Base-by-base conservation (phyloP, 805 yeast species). In the Ogataea degrootiae region DNA sequence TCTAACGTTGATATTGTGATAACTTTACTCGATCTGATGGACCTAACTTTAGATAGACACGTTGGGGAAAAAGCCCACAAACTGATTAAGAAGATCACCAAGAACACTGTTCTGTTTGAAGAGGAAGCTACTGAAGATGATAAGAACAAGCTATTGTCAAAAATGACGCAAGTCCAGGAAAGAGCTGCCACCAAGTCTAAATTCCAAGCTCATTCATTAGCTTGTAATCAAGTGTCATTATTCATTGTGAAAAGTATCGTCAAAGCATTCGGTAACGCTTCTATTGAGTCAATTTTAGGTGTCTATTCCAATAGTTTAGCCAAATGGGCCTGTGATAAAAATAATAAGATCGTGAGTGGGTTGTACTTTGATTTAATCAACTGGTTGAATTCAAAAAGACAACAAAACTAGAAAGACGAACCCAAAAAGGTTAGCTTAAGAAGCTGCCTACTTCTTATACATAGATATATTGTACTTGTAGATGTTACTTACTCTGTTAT, bases 361-460 rank as follows among this genome's bases (percentile, higher is more conserved):
- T 61, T 87, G 58, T 89, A 86, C 61, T 75, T 81, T 54, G 97
- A 90, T 57, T 79, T 88, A 51, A 76, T 86, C 59, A 89, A 89
- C 67, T 91, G 94, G 91, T 61, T 85, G 39, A 74, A 73, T 52
- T 69, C 85, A n/a, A 75, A 75, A 57, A 72, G 76, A 35, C 34
- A 43, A 8, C 46, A 43, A 21, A 23, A n/a, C 43, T 16, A 17
- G n/a, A 5, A 8, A 21, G 15, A 35, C 23, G 23, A 6, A n/a
- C 34, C 26, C 39, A 42, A 14, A 39, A 23, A 26, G 17, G 15
- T 22, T 26, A 4, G 31, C 9, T 26, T 26, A 19, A 19, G 31
- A 26, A 26, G 4, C 12, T 26, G 4, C 9, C 31, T 11, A 6
- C 31, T 26, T 26, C 31, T 26, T 26, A 26, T 26, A 26, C 31